Conservation (phyloP, 1,284 basidiomycete species). For the Rhodofomes roseus region DNA sequence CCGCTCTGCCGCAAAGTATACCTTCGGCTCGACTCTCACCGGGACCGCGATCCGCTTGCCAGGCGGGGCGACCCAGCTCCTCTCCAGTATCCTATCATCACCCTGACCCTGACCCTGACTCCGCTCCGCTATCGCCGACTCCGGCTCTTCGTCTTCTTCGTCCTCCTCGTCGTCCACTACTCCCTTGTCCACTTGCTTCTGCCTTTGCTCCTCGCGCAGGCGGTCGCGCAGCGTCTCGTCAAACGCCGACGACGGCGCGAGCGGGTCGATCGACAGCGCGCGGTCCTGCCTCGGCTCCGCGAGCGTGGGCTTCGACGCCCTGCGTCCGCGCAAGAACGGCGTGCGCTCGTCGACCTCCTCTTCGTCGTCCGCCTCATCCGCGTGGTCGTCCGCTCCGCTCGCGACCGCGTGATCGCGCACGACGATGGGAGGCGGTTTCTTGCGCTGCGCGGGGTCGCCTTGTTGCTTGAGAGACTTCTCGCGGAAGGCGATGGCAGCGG, state of each 20-base stretch:
- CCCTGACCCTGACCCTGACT: conserved; percentile 31
- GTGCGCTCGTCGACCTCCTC: conserved; percentile 38
- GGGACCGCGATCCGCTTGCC: conserved; percentile 94
- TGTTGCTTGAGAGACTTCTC: conserved; percentile 72
- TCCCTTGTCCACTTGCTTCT: conserved; percentile 20
- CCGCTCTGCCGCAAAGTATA: conserved; percentile 94
- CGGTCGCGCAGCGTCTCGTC: conserved; percentile 76
- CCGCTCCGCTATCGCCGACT: conserved; percentile 35
- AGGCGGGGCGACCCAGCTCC: conserved; percentile 76
- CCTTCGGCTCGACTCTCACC: conserved; percentile 95
- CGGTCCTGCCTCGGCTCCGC: conserved; percentile 29
- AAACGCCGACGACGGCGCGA: conserved; percentile 77
- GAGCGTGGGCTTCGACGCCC: conserved; percentile 13
- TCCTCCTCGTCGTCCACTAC: conserved; percentile 29
- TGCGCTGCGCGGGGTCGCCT: conserved; percentile 14
- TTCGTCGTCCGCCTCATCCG: conserved; percentile 29
- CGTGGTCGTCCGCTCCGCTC: conserved; percentile 23
- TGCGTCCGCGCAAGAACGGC: conserved; percentile 34
- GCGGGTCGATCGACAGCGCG: conserved; percentile 75
- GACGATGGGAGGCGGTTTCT: conserved; percentile 7
- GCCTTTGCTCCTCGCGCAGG: conserved; percentile 36
- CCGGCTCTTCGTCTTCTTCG: conserved; percentile 33
- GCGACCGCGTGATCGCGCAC: conserved; percentile 8
- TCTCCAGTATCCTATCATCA: conserved; percentile 55
- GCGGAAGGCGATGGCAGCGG: conserved; percentile 80